These are phyloP conservation scores for Starmerella tilneyi DNA, from an alignment of 805 yeast genomes.

Conservation along the genomic window DNA sequence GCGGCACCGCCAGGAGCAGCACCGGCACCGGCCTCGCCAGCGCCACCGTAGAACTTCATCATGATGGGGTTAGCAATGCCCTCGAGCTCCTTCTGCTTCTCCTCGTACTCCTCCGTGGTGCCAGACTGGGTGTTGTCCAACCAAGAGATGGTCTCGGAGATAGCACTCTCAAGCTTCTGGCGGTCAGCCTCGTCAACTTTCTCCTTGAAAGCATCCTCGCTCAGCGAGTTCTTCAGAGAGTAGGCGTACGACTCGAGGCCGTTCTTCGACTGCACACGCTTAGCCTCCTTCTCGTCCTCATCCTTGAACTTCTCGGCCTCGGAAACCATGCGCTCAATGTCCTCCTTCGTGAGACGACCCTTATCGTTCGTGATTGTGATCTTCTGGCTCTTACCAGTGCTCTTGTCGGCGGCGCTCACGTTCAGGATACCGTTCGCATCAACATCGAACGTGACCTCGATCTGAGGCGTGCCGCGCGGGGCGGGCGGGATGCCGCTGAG, in stretches of 20 bases:
- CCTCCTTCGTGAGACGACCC: slow-evolving; percentile 97
- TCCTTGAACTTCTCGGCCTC: slow-evolving; percentile 97
- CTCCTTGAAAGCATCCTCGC: slow-evolving; percentile 68
- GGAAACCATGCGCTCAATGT: slow-evolving; percentile 92
- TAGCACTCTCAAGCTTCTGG: slow-evolving; percentile 27
- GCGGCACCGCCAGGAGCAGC: slow-evolving; percentile 59
- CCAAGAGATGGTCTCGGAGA: slow-evolving; percentile 43
- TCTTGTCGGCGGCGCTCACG: slow-evolving; percentile 94
- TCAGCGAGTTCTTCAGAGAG: slow-evolving; percentile 74
- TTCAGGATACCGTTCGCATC: slow-evolving; percentile 97
- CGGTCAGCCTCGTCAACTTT: slow-evolving; percentile 35
- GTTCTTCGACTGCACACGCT: slow-evolving; percentile 88
- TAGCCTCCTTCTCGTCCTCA: slow-evolving; percentile 90
- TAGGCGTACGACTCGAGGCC: slow-evolving; percentile 91
- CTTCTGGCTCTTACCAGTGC: slow-evolving; percentile 95
- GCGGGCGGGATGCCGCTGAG: slow-evolving; percentile 96
- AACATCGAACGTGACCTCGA: slow-evolving; percentile 92
- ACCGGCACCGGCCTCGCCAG: slow-evolving; percentile 70
- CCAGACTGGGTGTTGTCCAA: slow-evolving; percentile 90
- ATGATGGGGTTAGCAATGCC: slow-evolving; percentile 91
- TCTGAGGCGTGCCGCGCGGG: slow-evolving; percentile 97
- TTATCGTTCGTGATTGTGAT: slow-evolving; percentile 97
- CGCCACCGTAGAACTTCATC: slow-evolving; percentile 83
- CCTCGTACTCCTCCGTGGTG: slow-evolving; percentile 80
- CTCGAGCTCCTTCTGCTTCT: slow-evolving; percentile 93